phyloP scores from a whole-genome alignment of 2,329 filamentous ascomycete genomes.

The Trichophyton benhamiae region DNA sequence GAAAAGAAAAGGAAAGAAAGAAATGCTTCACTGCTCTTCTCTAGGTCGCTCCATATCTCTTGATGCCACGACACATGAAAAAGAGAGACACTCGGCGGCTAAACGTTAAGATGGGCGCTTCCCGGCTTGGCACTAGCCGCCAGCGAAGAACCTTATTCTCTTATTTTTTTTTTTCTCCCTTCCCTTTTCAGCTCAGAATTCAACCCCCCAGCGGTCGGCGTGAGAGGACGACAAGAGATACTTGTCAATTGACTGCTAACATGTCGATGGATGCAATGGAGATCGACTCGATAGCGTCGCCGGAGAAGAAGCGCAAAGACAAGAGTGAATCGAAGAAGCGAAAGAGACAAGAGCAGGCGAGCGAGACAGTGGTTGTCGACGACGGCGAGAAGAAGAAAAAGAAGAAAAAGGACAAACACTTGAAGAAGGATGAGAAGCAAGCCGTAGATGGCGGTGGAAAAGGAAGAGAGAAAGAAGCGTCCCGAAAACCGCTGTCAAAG shows the following conservation, averaged over 20 bases:
- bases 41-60: background rate
- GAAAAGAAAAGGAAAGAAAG: too few relatives aligned
- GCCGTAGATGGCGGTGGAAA: background rate
- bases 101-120: background rate
- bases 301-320: conserved; percentile 32
- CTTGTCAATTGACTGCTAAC: conserved; percentile 7
- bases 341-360: conserved; percentile 26
- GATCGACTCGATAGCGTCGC: conserved; percentile 21
- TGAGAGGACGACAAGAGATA: background rate
- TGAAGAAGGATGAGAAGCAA: background rate
- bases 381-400: conserved; percentile 20
- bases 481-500: conserved; percentile 9
- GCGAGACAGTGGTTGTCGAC: conserved; percentile 14
- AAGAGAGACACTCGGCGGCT: background rate
- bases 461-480: conserved; percentile 6
- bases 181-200: background rate
- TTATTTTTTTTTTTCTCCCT: background rate
- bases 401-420: conserved; percentile 16
- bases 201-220: background rate
- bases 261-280: conserved; percentile 33
- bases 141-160: conserved; percentile 3
- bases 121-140: background rate
- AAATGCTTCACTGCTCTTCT: background rate
- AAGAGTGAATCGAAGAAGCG: conserved; percentile 38
- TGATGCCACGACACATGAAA: background rate